Percentiles rank a stretch among this genome's conserved stretches.
Evolutionary conservation across 129 eudicot species (phyloP).

Genomic region (Chrysanthemum lavandulifolium): DNA sequence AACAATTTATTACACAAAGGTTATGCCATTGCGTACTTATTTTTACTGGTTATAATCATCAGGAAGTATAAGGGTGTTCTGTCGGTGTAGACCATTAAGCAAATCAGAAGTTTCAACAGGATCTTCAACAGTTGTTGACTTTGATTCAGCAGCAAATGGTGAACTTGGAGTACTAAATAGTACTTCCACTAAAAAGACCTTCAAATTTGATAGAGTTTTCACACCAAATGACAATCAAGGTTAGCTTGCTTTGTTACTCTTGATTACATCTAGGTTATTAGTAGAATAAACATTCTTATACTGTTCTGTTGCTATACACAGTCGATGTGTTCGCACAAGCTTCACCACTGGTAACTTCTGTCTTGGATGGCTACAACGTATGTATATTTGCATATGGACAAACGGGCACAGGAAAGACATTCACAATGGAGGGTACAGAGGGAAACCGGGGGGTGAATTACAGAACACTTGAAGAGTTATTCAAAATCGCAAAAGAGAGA

Average conservation of each 20-base stretch:
- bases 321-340: slow-evolving; percentile 93
- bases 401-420: slow-evolving; percentile 98
- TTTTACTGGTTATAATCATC: slow-evolving; percentile 23
- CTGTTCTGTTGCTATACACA: slow-evolving; percentile 18
- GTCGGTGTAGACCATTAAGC: slow-evolving; percentile 92
- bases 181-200: slow-evolving; percentile 66
- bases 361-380: slow-evolving; percentile 92
- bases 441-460: slow-evolving; percentile 88
- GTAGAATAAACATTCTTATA: not conserved
- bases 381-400: slow-evolving; percentile 99
- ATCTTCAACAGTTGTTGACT: slow-evolving; percentile 66
- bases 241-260: slow-evolving; percentile 10
- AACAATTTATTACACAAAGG: not conserved
- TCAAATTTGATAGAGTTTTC: slow-evolving; percentile 84
- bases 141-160: slow-evolving; percentile 81
- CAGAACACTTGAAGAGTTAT: slow-evolving; percentile 88
- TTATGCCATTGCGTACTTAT: not conserved
- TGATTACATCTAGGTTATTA: not conserved
- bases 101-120: slow-evolving; percentile 57
- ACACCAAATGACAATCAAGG: slow-evolving; percentile 95
- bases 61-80: slow-evolving; percentile 95
- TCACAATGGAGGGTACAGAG: slow-evolving; percentile 96
- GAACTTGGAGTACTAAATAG: slow-evolving; percentile 65
- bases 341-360: slow-evolving; percentile 80
- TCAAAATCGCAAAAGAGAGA: slow-evolving; percentile 73